These are phyloP conservation scores for Saturnispora kantuleensis DNA, from an alignment of 805 yeast species.

Conservation along the genomic window DNA sequence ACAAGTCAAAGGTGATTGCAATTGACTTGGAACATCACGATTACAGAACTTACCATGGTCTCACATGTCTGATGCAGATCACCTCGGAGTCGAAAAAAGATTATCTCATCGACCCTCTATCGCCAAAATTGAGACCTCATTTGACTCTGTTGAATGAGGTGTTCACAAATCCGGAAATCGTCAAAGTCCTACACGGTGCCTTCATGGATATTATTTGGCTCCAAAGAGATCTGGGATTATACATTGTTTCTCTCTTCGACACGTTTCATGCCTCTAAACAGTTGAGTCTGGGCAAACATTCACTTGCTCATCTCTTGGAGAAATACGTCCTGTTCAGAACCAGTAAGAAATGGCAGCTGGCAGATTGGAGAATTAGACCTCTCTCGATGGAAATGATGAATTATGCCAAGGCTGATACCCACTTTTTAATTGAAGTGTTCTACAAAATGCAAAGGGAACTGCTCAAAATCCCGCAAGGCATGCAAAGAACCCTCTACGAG, in stretches of 20 bases:
- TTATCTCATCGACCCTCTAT: conserved; percentile 79
- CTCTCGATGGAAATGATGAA: conserved; percentile 61
- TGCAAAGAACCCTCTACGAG: conserved; percentile 57
- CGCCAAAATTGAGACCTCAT: conserved; percentile 53
- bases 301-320: conserved; percentile 78
- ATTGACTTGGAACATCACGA: conserved; percentile 97
- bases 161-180: conserved; percentile 69
- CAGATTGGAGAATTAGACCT: conserved; percentile 95
- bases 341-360: conserved; percentile 87
- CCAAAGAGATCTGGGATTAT: conserved; percentile 89
- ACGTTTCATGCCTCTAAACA: conserved; percentile 82
- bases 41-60: conserved; percentile 78
- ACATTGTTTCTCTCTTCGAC: conserved; percentile 82
- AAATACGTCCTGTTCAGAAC: conserved; percentile 74
- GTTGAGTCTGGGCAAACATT: conserved; percentile 70
- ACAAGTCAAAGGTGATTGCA: conserved; percentile 55
- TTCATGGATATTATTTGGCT: conserved; percentile 95
- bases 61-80: conserved; percentile 89
- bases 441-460: conserved; percentile 62
- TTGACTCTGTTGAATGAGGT: conserved; percentile 57
- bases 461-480: conserved; percentile 32
- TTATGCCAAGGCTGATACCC: conserved; percentile 94
- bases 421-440: conserved; percentile 72
- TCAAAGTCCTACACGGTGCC: conserved; percentile 94
- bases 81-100: conserved; percentile 55